These are phyloP conservation scores for Gossypium australe DNA, from an alignment of 345 rosid genomes.

Conservation along the genomic window DNA sequence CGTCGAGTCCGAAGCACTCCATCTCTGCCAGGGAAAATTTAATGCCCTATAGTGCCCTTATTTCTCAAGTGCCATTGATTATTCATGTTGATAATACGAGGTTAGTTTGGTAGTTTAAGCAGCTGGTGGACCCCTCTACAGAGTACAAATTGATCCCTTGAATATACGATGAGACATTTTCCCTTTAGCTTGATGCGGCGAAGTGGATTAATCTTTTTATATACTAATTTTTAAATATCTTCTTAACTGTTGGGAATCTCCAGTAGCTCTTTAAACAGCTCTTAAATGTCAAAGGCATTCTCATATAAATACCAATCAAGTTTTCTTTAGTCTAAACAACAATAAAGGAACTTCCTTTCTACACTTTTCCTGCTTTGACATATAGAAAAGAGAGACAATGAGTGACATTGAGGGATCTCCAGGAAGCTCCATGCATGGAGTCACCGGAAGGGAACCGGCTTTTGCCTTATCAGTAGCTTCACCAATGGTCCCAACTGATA, in stretches of 20 bases:
- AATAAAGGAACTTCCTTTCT: neutral
- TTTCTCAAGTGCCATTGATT: neutral
- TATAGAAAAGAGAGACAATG: conserved; percentile 24
- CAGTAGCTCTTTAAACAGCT: conserved; percentile 25
- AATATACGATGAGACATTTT: conserved; percentile 41
- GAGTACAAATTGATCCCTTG: conserved; percentile 40
- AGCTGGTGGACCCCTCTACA: conserved; percentile 4
- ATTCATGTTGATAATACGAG: neutral
- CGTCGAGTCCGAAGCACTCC: neutral
- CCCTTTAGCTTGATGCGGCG: conserved; percentile 51
- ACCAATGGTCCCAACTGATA: conserved; percentile 52
- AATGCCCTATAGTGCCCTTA: neutral
- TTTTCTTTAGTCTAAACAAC: neutral
- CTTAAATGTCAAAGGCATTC: conserved; percentile 44
- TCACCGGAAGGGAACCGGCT: conserved; percentile 62
- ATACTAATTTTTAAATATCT: conserved; percentile 10
- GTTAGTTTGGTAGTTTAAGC: conserved; percentile 7
- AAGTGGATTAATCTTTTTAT: conserved; percentile 31
- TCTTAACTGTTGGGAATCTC: conserved; percentile 42
- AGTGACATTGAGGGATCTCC: conserved; percentile 49
- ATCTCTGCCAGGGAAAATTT: neutral
- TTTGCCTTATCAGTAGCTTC: conserved; percentile 62
- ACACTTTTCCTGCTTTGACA: neutral
- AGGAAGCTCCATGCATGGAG: conserved; percentile 81
- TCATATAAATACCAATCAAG: conserved; percentile 30